phyloP scores from a whole-genome alignment of 2,329 filamentous ascomycete species.

The Paracoccidioides brasiliensis region DNA sequence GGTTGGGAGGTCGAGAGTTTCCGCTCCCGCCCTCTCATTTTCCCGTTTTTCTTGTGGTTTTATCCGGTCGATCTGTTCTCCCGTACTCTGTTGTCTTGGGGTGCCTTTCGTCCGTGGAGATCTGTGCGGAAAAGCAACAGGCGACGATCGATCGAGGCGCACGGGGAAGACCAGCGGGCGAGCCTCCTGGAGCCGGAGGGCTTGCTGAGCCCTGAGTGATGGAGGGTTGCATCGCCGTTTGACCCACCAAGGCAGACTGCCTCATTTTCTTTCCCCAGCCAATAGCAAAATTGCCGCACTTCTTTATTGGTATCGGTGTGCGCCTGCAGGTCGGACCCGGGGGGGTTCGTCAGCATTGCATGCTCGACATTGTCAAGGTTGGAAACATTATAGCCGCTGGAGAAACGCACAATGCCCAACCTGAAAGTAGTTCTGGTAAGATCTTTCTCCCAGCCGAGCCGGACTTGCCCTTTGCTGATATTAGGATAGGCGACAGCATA shows the following conservation, averaged over 20 bases:
- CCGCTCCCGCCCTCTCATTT: too few relatives aligned
- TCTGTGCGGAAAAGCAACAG: background rate
- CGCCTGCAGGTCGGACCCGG: background rate
- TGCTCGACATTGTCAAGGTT: too few relatives aligned
- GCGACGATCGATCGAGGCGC: background rate
- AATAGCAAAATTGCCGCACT: background rate
- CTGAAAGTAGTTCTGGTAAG: conserved; percentile 1
- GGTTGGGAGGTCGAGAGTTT: too few relatives aligned
- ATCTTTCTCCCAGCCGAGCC: background rate
- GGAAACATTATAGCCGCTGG: background rate
- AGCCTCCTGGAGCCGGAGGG: background rate
- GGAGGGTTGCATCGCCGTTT: background rate
- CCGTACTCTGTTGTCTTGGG: background rate
- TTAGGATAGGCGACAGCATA: background rate
- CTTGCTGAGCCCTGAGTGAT: background rate
- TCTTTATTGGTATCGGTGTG: background rate
- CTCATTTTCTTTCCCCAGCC: background rate
- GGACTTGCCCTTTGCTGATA: conserved; percentile 4
- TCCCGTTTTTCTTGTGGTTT: background rate
- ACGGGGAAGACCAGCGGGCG: background rate
- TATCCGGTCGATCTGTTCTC: background rate
- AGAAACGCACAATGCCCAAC: conserved; percentile 4
- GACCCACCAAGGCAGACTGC: background rate
- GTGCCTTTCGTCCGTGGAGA: background rate
- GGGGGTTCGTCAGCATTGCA: too few relatives aligned